Base-by-base conservation (phyloP, 2,329 filamentous ascomycete genomes). In the Aspergillus fischeri region DNA sequence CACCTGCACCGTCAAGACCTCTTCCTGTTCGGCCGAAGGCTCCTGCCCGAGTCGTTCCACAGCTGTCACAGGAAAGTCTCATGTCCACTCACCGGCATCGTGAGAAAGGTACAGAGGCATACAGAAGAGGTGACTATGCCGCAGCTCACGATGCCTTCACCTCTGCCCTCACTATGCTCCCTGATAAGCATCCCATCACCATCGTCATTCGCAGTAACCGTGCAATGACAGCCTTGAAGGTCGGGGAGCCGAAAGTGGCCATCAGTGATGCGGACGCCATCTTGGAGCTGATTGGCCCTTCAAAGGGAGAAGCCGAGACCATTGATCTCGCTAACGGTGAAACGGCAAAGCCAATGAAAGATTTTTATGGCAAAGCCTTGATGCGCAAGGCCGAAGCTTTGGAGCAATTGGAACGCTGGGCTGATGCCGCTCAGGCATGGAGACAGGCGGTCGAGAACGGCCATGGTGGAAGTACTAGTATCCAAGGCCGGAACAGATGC, bases 381-480 rank as follows among this genome's bases (percentile, higher is more conserved):
- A 93, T 90, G 77, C 88, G 94, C 54, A 97, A 97, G 78, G 94
- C 94, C 0, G 94, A 99, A 75, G 94, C 92, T 1, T 81, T 97
- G 7, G 94, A 99, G 73, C 89, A 96, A 70, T 88, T 99, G 81
- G 94, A 99, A 77, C 91, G 89, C 70, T 99, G 93, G 93, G 76
- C 78, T 2, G 93, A 97, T 52, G 94, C 94, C 1, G 86, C 86
- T 0, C 77, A 80, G 1, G 86, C 90, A 0, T 99, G 94, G 94
- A 86, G 87, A 66, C 78, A 84, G 54, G 92, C 91, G 35, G 89
- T 97, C 1, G 89, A 95, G 74, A 85, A 84, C 27, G 91, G 92
- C 3, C 85, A 95, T 17, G 93, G 94, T n/a, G 93, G 92, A 7
- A 80, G 88, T 7, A 88, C 88, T 8, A 92, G 91, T 52, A 88